These are phyloP conservation scores for Trichoderma virens DNA, from an alignment of 495 filamentous ascomycete genomes.

Conservation along the genomic window DNA sequence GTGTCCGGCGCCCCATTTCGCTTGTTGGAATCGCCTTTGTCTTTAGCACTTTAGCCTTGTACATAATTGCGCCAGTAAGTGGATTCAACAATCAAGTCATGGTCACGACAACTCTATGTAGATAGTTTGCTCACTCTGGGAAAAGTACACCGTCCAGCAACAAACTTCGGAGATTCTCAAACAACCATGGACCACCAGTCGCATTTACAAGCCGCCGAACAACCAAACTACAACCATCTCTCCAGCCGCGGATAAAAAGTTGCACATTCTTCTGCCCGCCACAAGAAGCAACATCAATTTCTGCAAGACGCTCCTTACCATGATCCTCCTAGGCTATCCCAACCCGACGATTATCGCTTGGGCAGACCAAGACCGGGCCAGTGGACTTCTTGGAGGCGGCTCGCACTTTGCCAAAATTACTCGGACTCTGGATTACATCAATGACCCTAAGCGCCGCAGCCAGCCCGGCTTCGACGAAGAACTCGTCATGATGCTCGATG, in stretches of 20 bases:
- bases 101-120: not conserved
- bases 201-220: not conserved
- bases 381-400: not conserved
- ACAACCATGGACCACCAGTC: not conserved
- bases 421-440: constrained; percentile 1
- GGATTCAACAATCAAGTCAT: too few species aligned
- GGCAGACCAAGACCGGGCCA: not conserved
- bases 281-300: not conserved
- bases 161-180: not conserved
- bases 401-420: constrained; percentile 10
- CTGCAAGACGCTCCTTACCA: constrained; percentile 9
- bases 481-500: constrained; percentile 13
- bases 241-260: not conserved
- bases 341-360: constrained; percentile 3
- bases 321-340: constrained; percentile 9
- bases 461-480: constrained; percentile 5
- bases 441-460: not conserved
- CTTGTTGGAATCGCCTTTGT: not conserved
- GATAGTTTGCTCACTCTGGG: not conserved
- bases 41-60: not conserved
- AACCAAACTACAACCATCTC: not conserved
- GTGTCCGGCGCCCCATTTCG: not conserved
- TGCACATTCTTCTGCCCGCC: constrained; percentile 10
- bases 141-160: not conserved
- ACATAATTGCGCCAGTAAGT: not conserved